Base-by-base conservation (phyloP, 2,329 filamentous ascomycete species). In the Talaromyces amestolkiae region DNA sequence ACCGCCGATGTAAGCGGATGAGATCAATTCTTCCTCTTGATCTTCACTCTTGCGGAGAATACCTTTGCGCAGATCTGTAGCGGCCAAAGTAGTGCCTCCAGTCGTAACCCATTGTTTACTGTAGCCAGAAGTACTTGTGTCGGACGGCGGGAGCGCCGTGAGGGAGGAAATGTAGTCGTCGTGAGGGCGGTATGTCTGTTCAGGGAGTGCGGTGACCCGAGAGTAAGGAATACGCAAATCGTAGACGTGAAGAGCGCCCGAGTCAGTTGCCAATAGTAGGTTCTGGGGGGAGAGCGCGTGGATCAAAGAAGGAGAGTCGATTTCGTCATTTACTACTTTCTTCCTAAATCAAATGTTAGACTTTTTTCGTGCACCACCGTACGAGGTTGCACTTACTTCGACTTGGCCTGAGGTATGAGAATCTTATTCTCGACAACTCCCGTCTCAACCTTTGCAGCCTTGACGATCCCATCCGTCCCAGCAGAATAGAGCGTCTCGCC, bases 91-190 rank as follows among this genome's bases (percentile, higher is more conserved):
- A 1, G 92, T 94, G 53, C 93, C 93, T 39, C 95, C 95, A 0
- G 93, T 97, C 43, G 91, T 95, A 61, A 97, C 86, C 91, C 93
- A 99, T 79, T 98, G 94, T 79, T 97, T 97, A 72, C 91, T 88
- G 76, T 91, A 94, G 5, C 93, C 93, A 19, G 90, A 94, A 0
- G 92, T 97, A 76, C 91, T 95, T 64, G 90, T 87, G 35, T 89
- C 85, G 1, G 90, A 89, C 0, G 93, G 86, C 0, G 93, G 93
- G 0, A 99, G 85, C 1, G 93, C 89, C 0, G 91, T 91, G 53
- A 99, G 84, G 59, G 91, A 93, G 37, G 93, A 95, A 63, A 99
- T 87, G 77, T 97, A 97, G 80, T 98, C 94, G 71, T 91, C 88
- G 79, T 99, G 95, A 0, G 94, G 94, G 68, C 88, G 88, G 75